Evolutionary conservation across 768 basidiomycete genomes (phyloP).

Genomic region (Suillus spraguei): DNA sequence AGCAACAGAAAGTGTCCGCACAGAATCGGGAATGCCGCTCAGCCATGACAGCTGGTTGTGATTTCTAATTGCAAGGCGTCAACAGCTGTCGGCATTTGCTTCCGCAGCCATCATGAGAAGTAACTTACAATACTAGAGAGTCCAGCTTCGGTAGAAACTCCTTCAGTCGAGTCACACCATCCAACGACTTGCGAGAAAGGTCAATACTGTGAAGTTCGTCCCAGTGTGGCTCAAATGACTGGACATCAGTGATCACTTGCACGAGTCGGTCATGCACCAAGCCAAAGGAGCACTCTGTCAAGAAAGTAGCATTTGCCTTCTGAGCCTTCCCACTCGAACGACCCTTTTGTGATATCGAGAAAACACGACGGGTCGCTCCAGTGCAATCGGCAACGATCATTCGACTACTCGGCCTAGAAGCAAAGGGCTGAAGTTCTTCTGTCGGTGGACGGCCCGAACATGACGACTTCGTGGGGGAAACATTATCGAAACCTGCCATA

Average conservation of each 20-base stretch:
- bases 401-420: slow-evolving; percentile 41
- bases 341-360: slow-evolving; percentile 47
- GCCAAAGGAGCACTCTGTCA: slow-evolving; percentile 97
- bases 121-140: slow-evolving; percentile 70
- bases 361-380: slow-evolving; percentile 40
- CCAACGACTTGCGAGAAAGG: slow-evolving; percentile 59
- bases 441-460: slow-evolving; percentile 43
- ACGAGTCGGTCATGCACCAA: slow-evolving; percentile 92
- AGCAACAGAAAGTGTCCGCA: slow-evolving; percentile 79
- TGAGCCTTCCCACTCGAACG: slow-evolving; percentile 36
- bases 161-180: slow-evolving; percentile 73
- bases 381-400: slow-evolving; percentile 25
- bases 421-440: slow-evolving; percentile 51
- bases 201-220: slow-evolving; percentile 77
- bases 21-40: slow-evolving; percentile 70
- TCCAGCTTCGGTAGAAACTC: slow-evolving; percentile 89
- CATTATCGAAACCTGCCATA: slow-evolving; percentile 42
- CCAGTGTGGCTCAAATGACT: slow-evolving; percentile 96
- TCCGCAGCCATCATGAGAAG: slow-evolving; percentile 10
- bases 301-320: slow-evolving; percentile 60
- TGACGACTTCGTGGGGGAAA: slow-evolving; percentile 59
- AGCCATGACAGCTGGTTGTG: slow-evolving; percentile 76
- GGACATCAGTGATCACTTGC: slow-evolving; percentile 90
- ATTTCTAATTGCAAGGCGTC: slow-evolving; percentile 50
- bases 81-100: slow-evolving; percentile 13